Evolutionary conservation across 1,284 basidiomycete genomes (phyloP), one percentile per base, ranked within the genome.

Genomic region (Earliella scabrosa): DNA sequence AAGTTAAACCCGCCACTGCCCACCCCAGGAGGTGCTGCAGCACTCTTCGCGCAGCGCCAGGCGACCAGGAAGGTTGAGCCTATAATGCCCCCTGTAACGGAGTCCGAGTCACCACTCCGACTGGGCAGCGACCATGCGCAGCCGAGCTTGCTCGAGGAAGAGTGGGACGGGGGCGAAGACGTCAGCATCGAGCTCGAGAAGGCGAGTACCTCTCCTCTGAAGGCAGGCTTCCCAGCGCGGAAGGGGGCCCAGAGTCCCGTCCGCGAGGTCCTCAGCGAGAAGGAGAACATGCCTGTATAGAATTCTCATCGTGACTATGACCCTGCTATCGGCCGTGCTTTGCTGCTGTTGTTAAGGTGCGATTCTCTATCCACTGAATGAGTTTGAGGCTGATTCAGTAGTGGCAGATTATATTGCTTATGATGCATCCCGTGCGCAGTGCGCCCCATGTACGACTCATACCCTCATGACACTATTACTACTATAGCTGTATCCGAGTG

Each of bases 141-240:
- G 56, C 81, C 82, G 14, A 86, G 82, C 67, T 66, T 88, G 60
- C 67, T 88, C 53, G 83, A 86, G 60, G 85, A 86, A 53, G 77
- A 80, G 35, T 82, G 81, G 77, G 77, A 78, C 44, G 58, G 40
- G 2, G 64, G 71, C 21, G 58, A 66, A 64, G 77, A 77, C 18
- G 66, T 83, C 43, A 86, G 84, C 63, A 84, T 86, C 58, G 81
- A 77, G 66, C 67, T 73, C 48, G 68, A 69, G 44, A 64, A 63
- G 48, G 51, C 54, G 35, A 31, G 46, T 36, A 46, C 52, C 18
- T 54, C 60, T 13, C 58, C 58, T 10, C 36, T 52, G 32, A 60
- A 63, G 43, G 60, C 55, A 32, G 57, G 46, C 21, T 23, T 53
- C 24, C 54, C 52, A 27, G 54, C 53, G 34, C 58, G 60, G 44